Base-by-base conservation (phyloP, 257 asterid species). In the Plantago major region DNA sequence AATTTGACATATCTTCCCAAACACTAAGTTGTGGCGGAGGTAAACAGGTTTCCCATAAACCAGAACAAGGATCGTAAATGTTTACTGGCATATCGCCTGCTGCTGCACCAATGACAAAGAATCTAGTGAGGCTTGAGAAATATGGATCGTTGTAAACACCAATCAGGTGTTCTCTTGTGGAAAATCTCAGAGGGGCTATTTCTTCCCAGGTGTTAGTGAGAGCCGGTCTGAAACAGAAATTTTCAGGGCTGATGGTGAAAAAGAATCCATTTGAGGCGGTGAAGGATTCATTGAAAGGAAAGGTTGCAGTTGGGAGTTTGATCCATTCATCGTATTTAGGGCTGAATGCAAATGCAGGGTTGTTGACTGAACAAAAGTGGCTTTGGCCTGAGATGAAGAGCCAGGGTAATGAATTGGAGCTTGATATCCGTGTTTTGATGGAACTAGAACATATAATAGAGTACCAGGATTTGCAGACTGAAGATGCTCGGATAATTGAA, bases 401-500 rank as follows among this genome's bases (percentile, higher is more conserved):
- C 80, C 83, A 74, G 46, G 83, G 71, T 22, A 55, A 51, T 40
- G 42, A 49, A 16, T 46, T 33, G 50, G 72, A 58, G 50, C 26
- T 44, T 2, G 52, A 61, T 18, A 53, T 55, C 43, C 14, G 65
- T 45, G 66, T 48, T 16, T 53, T 55, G 54, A 78, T 71, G 54
- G 83, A 60, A 18, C 55, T 5, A 14, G 71, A 71, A 0, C 48
- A 52, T 9, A 74, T 48, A 1, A 71, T 58, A 0, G 69, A 68
- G 14, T 66, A 45, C 83, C 83, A 78, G 7, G 9, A 47, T 59
- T 78, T 78, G 76, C 73, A 78, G 17, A 74, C 81, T 5, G 68
- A 68, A n/a, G 83, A 15, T 9, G 83, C 80, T 9, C 63, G 52
- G 22, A 78, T 28, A 5, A 78, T 46, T 46, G 76, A 71, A 33